Base-by-base conservation (phyloP, 2,329 filamentous ascomycete species). In the Daldinia sp. region DNA sequence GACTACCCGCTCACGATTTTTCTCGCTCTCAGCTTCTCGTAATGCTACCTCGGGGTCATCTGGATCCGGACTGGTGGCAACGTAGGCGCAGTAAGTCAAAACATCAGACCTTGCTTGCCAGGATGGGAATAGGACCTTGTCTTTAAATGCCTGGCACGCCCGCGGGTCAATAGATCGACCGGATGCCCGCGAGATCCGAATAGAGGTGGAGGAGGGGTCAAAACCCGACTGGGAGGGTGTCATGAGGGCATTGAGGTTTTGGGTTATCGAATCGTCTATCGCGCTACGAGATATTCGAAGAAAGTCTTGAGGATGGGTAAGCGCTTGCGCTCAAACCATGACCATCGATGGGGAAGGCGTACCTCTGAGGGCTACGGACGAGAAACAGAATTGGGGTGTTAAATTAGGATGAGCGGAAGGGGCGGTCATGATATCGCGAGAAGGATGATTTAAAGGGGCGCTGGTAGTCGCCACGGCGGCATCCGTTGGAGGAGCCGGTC, bases 251-350 rank as follows among this genome's bases (percentile, higher is more conserved):
- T 98, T 98, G 64, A 99, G 87, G 72, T 96, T 94, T 74, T 97
- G 94, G 0, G 88, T 88, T 73, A 99, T 98, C 43, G 91, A 93
- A 78, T 99, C 95, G 78, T 99, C 95, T 73, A 97, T 90, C 48
- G 91, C 87, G 53, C 87, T 84, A 67, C 95, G 88, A 8, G 94
- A 97, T 68, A 95, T 78, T 35, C 93, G 91, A 19, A 99, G 85
- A 76, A 99, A 99, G 76, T 97, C 95, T 97, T 56, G n/a, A 30
- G 39, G 73, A 66, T 60, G 57, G 43, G 37, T 61, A 47, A 45
- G 50, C 52, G 27, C 2, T 21, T 13, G 23, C 52, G 52, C 32
- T 63, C 27, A 17, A 47, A 55, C 11, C 52, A 10, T 19, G 11
- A 11, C 17, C 1, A 11, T 30, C 30, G 29, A 27, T 1, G n/a